Conservation (phyloP, 257 asterid species). For the Nemophila menziesii region DNA sequence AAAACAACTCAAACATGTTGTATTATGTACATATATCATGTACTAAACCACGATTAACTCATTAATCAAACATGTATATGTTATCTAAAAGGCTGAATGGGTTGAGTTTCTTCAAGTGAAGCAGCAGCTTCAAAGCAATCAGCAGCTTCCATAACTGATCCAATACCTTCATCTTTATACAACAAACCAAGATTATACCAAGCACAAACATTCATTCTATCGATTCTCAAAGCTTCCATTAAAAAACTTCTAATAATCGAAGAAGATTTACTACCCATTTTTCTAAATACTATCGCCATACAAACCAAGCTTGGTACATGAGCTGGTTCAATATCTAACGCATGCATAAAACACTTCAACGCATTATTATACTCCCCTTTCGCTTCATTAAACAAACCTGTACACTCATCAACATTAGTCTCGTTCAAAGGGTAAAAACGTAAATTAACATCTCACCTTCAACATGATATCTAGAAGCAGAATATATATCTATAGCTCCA, state of each 20-base stretch:
- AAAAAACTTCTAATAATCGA: conserved; percentile 49
- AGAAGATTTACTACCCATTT: conserved; percentile 29
- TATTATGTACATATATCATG: conserved; percentile 9
- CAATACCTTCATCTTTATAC: conserved; percentile 46
- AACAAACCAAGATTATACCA: conserved; percentile 81
- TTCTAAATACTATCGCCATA: conserved; percentile 44
- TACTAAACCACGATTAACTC: background rate
- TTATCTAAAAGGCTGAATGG: conserved; percentile 77
- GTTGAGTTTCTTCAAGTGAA: conserved; percentile 58
- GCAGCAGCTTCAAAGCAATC: conserved; percentile 79
- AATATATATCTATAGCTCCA: conserved; percentile 34
- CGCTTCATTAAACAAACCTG: conserved; percentile 80
- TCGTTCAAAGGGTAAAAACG: conserved; percentile 3
- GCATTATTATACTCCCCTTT: conserved; percentile 53
- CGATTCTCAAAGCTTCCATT: conserved; percentile 60
- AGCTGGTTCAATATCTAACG: conserved; percentile 49
- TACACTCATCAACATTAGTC: too few relatives aligned
- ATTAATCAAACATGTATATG: background rate
- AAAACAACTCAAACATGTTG: background rate
- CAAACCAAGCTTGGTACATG: conserved; percentile 72
- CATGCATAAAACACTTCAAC: conserved; percentile 36
- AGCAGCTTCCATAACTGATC: conserved; percentile 46
- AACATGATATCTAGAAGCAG: conserved; percentile 65
- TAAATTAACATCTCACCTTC: conserved; percentile 58
- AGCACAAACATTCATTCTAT: conserved; percentile 49